A percentile compares a stretch with the other conserved stretches of the same genome.
phyloP scores from a whole-genome alignment of 192 early-diverging fungal species.

The Dissophora globulifera region DNA sequence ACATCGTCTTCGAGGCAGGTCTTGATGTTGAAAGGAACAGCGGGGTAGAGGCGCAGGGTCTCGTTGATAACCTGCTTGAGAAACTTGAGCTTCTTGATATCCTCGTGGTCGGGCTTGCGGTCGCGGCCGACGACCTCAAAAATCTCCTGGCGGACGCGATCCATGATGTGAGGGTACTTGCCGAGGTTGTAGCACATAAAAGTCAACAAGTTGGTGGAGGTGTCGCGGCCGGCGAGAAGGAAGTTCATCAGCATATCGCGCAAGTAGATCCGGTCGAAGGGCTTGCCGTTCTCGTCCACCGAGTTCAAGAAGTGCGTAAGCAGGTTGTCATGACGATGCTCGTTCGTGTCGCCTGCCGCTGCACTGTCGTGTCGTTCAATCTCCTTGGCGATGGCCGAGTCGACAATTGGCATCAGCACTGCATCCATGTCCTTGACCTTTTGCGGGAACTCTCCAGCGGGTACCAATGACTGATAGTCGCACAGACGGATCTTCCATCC shows the following conservation, averaged over 20 bases:
- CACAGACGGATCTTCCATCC: conserved; percentile 53
- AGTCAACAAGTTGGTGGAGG: conserved; percentile 56
- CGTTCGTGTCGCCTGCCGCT: conserved; percentile 15
- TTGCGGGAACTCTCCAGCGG: conserved; percentile 33
- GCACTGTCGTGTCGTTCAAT: conserved; percentile 13
- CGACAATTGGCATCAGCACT: conserved; percentile 41
- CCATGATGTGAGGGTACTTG: conserved; percentile 52
- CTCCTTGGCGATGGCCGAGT: conserved; percentile 38
- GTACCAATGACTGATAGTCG: conserved; percentile 36
- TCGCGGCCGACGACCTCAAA: conserved; percentile 47
- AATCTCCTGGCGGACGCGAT: conserved; percentile 53
- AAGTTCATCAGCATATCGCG: conserved; percentile 56
- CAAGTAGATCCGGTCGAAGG: conserved; percentile 49
- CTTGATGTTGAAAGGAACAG: conserved; percentile 57
- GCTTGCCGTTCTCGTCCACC: conserved; percentile 46
- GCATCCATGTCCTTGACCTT: conserved; percentile 54
- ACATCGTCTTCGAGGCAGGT: conserved; percentile 49
- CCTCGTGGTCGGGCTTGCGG: conserved; percentile 58
- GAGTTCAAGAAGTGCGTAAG: conserved; percentile 47
- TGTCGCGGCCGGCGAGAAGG: conserved; percentile 55
- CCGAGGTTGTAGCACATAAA: conserved; percentile 57
- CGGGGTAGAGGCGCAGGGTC: conserved; percentile 62
- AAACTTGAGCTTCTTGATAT: conserved; percentile 62
- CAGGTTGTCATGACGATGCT: conserved; percentile 37
- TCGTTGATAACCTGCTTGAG: conserved; percentile 69